phyloP scores from a whole-genome alignment of 2,329 filamentous ascomycete genomes.

The Leptosphaerulina australis region DNA sequence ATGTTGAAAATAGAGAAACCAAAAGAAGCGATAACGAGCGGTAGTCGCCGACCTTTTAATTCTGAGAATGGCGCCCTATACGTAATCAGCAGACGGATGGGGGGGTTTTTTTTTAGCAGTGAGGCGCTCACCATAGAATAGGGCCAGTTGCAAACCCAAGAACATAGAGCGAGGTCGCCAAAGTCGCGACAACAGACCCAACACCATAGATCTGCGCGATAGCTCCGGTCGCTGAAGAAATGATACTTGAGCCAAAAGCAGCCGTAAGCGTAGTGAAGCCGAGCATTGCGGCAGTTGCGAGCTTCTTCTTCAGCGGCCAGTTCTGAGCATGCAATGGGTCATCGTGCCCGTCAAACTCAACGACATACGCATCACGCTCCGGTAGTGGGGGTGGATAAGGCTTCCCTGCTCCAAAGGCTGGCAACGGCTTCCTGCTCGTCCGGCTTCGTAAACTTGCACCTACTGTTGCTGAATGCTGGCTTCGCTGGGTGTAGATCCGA shows the following conservation, averaged over 20 bases:
- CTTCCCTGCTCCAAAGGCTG: constrained; percentile 75
- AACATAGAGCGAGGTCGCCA: constrained; percentile 59
- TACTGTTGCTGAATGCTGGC: constrained; percentile 76
- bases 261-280: constrained; percentile 73
- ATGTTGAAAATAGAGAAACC: constrained; percentile 60
- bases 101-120: no score
- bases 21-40: constrained; percentile 57
- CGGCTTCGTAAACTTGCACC: constrained; percentile 58
- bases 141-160: constrained; percentile 39
- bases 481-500: constrained; percentile 72
- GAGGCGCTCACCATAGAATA: constrained; percentile 3
- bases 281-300: constrained; percentile 70
- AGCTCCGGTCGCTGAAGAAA: constrained; percentile 47
- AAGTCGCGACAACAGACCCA: constrained; percentile 55
- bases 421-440: constrained; percentile 64
- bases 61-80: constrained; percentile 60
- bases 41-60: constrained; percentile 56
- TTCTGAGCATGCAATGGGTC: constrained; percentile 89
- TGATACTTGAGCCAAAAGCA: constrained; percentile 65
- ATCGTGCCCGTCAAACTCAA: constrained; percentile 80
- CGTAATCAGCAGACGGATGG: constrained; percentile 50
- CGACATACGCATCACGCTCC: constrained; percentile 65
- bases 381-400: constrained; percentile 73
- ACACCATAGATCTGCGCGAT: constrained; percentile 52
- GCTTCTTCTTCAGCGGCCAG: constrained; percentile 80